phyloP scores from a whole-genome alignment of 139 green algal species.

The Tetradesmus lagerheimii region DNA sequence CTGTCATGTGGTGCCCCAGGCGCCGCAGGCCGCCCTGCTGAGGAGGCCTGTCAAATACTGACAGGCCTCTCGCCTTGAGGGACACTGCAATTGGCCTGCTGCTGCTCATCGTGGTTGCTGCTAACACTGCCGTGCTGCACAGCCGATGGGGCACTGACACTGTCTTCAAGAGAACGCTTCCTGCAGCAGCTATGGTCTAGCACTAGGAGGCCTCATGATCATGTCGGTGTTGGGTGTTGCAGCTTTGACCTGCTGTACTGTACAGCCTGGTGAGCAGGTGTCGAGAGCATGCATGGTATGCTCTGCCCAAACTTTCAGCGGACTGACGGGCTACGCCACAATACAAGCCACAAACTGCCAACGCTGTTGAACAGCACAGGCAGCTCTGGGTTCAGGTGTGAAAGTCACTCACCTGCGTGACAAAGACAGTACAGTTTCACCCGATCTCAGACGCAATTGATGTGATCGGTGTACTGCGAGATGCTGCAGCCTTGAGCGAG shows the following conservation, averaged over 20 bases:
- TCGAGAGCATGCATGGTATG: too few relatives aligned
- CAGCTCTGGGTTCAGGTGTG: background rate
- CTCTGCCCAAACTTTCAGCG: too few relatives aligned
- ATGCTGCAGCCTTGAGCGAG: background rate
- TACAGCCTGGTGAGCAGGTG: background rate
- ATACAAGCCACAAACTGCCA: background rate
- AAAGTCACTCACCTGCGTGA: background rate
- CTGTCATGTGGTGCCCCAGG: background rate
- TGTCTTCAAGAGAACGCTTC: background rate
- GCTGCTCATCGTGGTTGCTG: background rate
- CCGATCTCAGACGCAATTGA: background rate
- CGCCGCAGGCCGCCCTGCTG: background rate
- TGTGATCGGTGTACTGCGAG: background rate
- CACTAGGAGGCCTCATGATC: background rate
- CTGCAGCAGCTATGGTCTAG: background rate
- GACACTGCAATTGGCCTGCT: slow-evolving; percentile 10
- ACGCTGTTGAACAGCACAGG: background rate
- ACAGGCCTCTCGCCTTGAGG: slow-evolving; percentile 25
- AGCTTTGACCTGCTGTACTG: slow-evolving; percentile 1
- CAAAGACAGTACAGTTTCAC: background rate
- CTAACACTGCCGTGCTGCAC: background rate
- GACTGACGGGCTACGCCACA: too few relatives aligned
- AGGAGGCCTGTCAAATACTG: background rate
- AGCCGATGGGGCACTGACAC: background rate
- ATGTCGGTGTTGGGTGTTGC: background rate